Percentiles rank a stretch among this genome's conserved stretches.
phyloP scores from a whole-genome alignment of 75 land plant genomes.

The Selaginella moellendorffii region DNA sequence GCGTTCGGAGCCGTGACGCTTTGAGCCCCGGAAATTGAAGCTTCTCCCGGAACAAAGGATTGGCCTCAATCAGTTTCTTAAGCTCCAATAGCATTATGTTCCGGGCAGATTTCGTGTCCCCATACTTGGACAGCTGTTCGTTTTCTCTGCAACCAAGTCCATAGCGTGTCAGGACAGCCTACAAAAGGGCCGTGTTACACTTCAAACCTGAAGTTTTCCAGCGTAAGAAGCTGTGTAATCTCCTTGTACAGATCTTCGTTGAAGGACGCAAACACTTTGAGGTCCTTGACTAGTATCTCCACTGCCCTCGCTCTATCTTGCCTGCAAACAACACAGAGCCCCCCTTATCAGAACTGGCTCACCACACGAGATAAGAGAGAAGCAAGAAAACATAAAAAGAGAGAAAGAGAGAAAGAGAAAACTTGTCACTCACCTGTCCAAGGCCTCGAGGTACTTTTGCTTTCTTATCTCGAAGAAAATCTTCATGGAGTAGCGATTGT shows the following conservation, averaged over 20 bases:
- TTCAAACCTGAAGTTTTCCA: slow-evolving; percentile 69
- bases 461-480: slow-evolving; percentile 88
- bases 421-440: neutral
- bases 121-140: slow-evolving; percentile 62
- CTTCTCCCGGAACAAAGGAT: slow-evolving; percentile 72
- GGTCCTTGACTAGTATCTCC: slow-evolving; percentile 59
- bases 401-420: too few relatives aligned
- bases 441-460: slow-evolving; percentile 55
- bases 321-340: slow-evolving; percentile 16
- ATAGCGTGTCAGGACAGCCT: too few relatives aligned
- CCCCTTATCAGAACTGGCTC: too few relatives aligned
- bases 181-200: too few relatives aligned
- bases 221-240: slow-evolving; percentile 64
- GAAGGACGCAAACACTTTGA: slow-evolving; percentile 64
- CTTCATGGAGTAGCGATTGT: slow-evolving; percentile 93
- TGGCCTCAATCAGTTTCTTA: slow-evolving; percentile 64
- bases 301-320: slow-evolving; percentile 70
- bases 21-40: slow-evolving; percentile 42
- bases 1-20: slow-evolving; percentile 45
- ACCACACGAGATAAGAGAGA: neutral
- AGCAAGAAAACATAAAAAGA: neutral
- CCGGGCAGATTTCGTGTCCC: slow-evolving; percentile 72
- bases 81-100: slow-evolving; percentile 56
- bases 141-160: slow-evolving; percentile 39
- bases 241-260: slow-evolving; percentile 72